phyloP scores from a whole-genome alignment of 495 filamentous ascomycete species.

The Amniculicola lignicola region DNA sequence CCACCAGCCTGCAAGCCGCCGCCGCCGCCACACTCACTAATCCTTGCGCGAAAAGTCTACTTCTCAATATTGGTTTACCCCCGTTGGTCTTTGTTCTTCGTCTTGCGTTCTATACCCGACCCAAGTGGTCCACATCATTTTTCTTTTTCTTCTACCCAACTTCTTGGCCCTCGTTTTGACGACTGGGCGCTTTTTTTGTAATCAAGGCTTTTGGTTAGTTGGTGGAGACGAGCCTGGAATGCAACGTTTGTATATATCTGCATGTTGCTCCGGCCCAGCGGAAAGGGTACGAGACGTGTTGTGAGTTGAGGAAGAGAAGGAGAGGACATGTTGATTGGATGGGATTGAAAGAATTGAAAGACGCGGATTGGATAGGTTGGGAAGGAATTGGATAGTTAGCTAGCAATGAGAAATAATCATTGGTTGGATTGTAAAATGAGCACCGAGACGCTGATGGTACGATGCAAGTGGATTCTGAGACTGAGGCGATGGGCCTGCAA shows the following conservation, averaged over 20 bases:
- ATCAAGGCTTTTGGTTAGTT: conserved; percentile 16
- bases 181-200: conserved; percentile 10
- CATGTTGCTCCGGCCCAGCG: too few species aligned
- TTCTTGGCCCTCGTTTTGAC: not conserved
- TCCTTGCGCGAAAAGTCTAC: not conserved
- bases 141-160: not conserved
- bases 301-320: not conserved
- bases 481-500: too few species aligned
- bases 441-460: too few species aligned
- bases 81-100: conserved; percentile 11
- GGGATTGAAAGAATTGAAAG: too few species aligned
- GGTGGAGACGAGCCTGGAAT: too few species aligned
- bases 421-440: too few species aligned
- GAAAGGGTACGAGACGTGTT: too few species aligned
- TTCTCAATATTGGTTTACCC: conserved; percentile 2
- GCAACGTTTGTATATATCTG: too few species aligned
- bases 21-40: conserved; percentile 5
- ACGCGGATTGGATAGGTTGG: too few species aligned
- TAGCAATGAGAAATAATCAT: too few species aligned
- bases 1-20: not conserved
- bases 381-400: too few species aligned
- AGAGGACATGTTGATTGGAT: not conserved
- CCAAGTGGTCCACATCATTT: conserved; percentile 9
- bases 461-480: too few species aligned
- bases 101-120: conserved; percentile 23